Conservation (phyloP, 371 early-diverging fungal species). For the Entomophthora muscae region DNA sequence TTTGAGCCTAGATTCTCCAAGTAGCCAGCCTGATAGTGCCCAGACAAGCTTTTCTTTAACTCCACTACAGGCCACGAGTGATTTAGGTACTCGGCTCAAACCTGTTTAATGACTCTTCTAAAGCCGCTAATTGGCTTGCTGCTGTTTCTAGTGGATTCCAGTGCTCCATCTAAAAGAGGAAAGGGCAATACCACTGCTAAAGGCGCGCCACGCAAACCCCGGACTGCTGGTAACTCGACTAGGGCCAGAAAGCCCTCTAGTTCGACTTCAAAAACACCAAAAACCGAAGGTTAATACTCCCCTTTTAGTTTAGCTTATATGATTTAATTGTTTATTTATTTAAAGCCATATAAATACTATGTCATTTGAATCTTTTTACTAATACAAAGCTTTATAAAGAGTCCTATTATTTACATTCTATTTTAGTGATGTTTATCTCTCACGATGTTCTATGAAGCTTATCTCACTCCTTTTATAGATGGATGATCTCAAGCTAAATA, state of each 20-base stretch:
- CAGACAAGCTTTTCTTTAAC: background rate
- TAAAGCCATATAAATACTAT: no score
- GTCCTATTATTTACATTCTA: no score
- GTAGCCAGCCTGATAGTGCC: background rate
- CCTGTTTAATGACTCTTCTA: background rate
- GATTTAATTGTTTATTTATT: background rate
- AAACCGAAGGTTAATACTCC: background rate
- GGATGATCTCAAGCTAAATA: no score
- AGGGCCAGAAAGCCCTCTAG: background rate
- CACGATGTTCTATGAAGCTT: no score
- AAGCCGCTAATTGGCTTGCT: background rate
- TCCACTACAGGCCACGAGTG: background rate
- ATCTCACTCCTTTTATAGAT: no score
- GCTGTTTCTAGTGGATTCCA: background rate
- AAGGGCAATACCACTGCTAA: background rate
- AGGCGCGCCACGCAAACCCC: background rate
- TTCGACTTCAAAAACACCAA: background rate
- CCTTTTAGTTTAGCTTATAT: background rate
- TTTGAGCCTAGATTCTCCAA: background rate
- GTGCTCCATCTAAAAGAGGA: background rate
- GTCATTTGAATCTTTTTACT: no score
- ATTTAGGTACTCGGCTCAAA: background rate
- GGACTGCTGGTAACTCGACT: background rate
- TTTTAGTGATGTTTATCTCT: no score
- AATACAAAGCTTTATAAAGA: no score